Conservation (phyloP, 106 monocot species). For the Acanthochlamys bracteata region DNA sequence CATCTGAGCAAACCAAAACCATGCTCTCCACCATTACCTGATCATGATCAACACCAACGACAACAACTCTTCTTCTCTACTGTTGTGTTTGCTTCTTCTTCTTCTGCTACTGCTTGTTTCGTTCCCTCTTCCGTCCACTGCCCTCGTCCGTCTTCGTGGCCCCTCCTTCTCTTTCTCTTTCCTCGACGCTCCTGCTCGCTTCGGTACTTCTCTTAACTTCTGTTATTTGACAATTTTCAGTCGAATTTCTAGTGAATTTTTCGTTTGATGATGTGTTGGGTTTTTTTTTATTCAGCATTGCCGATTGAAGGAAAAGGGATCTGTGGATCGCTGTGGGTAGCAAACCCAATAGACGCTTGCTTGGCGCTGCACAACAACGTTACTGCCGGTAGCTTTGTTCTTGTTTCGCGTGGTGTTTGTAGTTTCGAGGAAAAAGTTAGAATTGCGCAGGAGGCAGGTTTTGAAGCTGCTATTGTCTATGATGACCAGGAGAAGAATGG, state of each 20-base stretch:
- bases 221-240: background rate
- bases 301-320: conserved; percentile 52
- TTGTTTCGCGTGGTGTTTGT: conserved; percentile 50
- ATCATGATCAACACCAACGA: background rate
- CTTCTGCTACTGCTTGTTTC: no score
- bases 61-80: background rate
- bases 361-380: conserved; percentile 16
- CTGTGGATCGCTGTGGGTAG: conserved; percentile 67
- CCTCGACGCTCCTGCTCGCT: conserved; percentile 81
- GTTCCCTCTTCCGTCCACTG: conserved; percentile 35
- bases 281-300: conserved; percentile 24
- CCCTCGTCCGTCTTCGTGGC: conserved; percentile 49
- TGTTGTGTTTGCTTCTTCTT: background rate
- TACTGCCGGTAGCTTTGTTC: conserved; percentile 14
- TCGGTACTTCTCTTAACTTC: conserved; percentile 25
- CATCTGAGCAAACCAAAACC: background rate
- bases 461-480: conserved; percentile 2
- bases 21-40: background rate
- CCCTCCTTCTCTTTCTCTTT: conserved; percentile 62
- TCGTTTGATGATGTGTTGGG: background rate
- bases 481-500: conserved; percentile 8
- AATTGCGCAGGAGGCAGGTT: conserved; percentile 60
- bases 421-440: conserved; percentile 84
- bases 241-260: background rate
- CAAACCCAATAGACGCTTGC: conserved; percentile 69